phyloP scores from a whole-genome alignment of 2,329 filamentous ascomycete species.

The Monosporascus sp. region DNA sequence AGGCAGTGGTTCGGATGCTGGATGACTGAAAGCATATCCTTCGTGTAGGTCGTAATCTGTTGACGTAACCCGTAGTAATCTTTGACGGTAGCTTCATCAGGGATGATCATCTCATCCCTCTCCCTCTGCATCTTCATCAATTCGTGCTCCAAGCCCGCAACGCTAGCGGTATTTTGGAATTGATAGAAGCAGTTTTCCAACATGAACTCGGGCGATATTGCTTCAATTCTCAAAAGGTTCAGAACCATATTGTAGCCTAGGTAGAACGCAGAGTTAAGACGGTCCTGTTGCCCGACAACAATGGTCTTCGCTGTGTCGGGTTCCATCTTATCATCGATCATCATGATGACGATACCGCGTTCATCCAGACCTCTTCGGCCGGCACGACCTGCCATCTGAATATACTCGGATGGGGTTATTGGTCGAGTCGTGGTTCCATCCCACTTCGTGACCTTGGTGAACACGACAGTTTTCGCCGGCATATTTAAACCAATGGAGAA shows the following conservation, averaged over 20 bases:
- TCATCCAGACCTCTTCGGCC: slow-evolving; percentile 96
- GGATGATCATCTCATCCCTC: slow-evolving; percentile 67
- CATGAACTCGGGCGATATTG: slow-evolving; percentile 98
- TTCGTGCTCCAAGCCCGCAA: slow-evolving; percentile 78
- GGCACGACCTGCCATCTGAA: slow-evolving; percentile 97
- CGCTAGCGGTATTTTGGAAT: slow-evolving; percentile 91
- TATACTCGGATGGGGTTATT: slow-evolving; percentile 91
- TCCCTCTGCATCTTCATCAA: slow-evolving; percentile 73
- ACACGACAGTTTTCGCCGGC: slow-evolving; percentile 99
- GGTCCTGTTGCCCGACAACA: slow-evolving; percentile 93
- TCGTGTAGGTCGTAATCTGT: slow-evolving; percentile 75
- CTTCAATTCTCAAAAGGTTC: slow-evolving; percentile 94
- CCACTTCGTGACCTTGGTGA: slow-evolving; percentile 92
- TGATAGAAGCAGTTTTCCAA: slow-evolving; percentile 97
- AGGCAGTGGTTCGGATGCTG: slow-evolving; percentile 85
- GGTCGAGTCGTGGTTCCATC: slow-evolving; percentile 78
- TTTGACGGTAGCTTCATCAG: slow-evolving; percentile 82
- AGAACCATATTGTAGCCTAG: slow-evolving; percentile 99
- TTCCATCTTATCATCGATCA: slow-evolving; percentile 96
- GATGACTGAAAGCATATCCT: slow-evolving; percentile 87
- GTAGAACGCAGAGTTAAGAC: slow-evolving; percentile 95
- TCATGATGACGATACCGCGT: slow-evolving; percentile 98
- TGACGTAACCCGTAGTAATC: slow-evolving; percentile 91
- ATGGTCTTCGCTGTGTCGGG: slow-evolving; percentile 91
- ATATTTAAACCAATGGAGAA: slow-evolving; percentile 99